Evolutionary conservation across 106 monocot genomes (phyloP).

Genomic region (Dioscorea zingiberensis): DNA sequence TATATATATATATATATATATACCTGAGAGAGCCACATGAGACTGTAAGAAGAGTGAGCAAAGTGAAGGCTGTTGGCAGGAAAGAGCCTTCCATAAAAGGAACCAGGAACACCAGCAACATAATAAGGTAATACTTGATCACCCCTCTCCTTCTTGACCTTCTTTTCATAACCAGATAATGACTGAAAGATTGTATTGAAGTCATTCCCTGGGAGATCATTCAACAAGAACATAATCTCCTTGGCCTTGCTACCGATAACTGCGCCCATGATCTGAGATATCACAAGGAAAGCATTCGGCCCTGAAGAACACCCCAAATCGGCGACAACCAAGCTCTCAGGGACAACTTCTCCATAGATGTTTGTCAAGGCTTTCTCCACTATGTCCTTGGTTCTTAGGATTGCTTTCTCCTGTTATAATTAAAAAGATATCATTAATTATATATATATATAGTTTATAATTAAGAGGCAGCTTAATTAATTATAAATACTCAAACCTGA

Average conservation of each 20-base stretch:
- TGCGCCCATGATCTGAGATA: constrained; percentile 14
- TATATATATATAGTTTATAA: no score
- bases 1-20: no score
- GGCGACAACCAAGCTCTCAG: constrained; percentile 15
- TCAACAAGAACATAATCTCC: constrained; percentile 38
- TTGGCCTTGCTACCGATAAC: background rate
- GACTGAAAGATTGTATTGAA: constrained; percentile 29
- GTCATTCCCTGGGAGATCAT: constrained; percentile 46
- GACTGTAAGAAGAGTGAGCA: constrained; percentile 42
- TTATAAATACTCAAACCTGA: constrained; percentile 4
- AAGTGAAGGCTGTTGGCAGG: constrained; percentile 29
- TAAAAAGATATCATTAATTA: background rate
- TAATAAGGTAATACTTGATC: constrained; percentile 4
- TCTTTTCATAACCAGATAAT: background rate
- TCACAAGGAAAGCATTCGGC: constrained; percentile 34
- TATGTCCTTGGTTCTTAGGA: constrained; percentile 12
- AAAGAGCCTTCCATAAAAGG: constrained; percentile 55
- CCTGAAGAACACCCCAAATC: constrained; percentile 63
- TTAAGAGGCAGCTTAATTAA: no score
- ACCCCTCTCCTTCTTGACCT: background rate
- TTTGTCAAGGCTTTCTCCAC: constrained; percentile 17
- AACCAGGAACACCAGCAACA: constrained; percentile 37
- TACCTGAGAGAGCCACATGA: constrained; percentile 60
- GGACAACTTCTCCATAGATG: background rate
- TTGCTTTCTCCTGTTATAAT: constrained; percentile 25